These are phyloP conservation scores for Claviceps sp. DNA, from an alignment of 2,329 filamentous ascomycete species.

Conservation along the genomic window DNA sequence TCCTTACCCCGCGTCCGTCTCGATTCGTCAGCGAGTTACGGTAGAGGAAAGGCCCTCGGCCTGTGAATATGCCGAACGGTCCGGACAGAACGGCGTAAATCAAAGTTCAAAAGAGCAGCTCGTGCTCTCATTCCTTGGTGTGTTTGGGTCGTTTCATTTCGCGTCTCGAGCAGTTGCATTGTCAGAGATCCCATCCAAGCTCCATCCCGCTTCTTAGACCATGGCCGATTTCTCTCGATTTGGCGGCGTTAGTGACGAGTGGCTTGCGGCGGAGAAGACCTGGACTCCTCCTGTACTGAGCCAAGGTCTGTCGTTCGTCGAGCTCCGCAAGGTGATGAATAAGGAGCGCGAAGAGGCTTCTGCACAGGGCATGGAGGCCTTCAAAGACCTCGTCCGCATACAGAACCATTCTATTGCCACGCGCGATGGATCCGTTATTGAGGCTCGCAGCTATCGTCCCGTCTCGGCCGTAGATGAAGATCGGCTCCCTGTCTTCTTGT, in stretches of 20 bases:
- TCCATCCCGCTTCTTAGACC: background rate
- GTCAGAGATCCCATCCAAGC: too few relatives aligned
- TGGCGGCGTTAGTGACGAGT: background rate
- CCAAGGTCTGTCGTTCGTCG: background rate
- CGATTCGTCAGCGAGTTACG: too few relatives aligned
- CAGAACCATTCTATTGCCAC: background rate
- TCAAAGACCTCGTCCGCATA: background rate
- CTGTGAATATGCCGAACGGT: too few relatives aligned
- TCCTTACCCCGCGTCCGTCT: too few relatives aligned
- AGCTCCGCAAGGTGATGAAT: background rate
- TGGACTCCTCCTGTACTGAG: too few relatives aligned
- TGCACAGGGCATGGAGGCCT: background rate
- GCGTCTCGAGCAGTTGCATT: too few relatives aligned
- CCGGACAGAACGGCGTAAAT: too few relatives aligned
- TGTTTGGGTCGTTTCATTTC: too few relatives aligned
- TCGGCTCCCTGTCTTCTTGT: background rate
- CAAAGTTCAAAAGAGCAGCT: too few relatives aligned
- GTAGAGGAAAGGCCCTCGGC: too few relatives aligned
- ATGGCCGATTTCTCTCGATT: background rate
- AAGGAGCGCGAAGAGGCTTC: background rate
- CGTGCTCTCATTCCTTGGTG: too few relatives aligned
- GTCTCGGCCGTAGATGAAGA: background rate
- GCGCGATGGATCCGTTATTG: background rate
- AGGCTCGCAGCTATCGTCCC: background rate
- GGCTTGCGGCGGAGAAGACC: background rate